Percentiles rank a stretch among this genome's conserved stretches.
These are phyloP conservation scores for Dactylellina cionopaga DNA, from an alignment of 2,329 filamentous ascomycete genomes.

Conservation along the genomic window DNA sequence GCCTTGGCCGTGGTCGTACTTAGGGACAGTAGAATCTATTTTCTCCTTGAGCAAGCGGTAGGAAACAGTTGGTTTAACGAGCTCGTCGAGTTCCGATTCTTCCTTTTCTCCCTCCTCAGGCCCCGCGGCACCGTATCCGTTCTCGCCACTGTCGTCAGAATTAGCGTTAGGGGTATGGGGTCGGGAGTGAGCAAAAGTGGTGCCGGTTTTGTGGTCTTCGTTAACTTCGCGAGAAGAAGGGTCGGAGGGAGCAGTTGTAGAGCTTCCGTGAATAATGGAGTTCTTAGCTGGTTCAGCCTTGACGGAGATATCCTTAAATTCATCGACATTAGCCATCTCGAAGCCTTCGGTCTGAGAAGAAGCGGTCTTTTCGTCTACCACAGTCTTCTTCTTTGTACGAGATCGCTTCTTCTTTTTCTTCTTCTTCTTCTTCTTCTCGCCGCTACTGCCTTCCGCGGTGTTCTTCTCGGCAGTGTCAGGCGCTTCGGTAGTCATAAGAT, in stretches of 20 bases:
- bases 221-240: slow-evolving; percentile 16
- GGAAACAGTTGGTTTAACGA: slow-evolving; percentile 29
- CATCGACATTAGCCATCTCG: slow-evolving; percentile 22
- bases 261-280: slow-evolving; percentile 34
- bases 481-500: slow-evolving; percentile 43
- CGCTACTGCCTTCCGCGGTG: neutral
- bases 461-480: slow-evolving; percentile 20
- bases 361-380: slow-evolving; percentile 9
- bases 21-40: slow-evolving; percentile 58
- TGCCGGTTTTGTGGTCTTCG: slow-evolving; percentile 22
- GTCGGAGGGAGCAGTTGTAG: slow-evolving; percentile 22
- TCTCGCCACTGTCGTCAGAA: slow-evolving; percentile 1
- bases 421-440: slow-evolving; percentile 33
- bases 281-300: slow-evolving; percentile 9
- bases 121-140: slow-evolving; percentile 3
- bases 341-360: slow-evolving; percentile 35
- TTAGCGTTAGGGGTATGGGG: slow-evolving; percentile 7
- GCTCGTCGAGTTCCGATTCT: slow-evolving; percentile 26
- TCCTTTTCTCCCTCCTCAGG: slow-evolving; percentile 22
- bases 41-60: slow-evolving; percentile 32
- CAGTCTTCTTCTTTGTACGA: slow-evolving; percentile 27
- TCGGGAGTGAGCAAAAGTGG: slow-evolving; percentile 6
- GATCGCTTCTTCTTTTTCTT: slow-evolving; percentile 33
- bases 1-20: slow-evolving; percentile 60
- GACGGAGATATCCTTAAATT: slow-evolving; percentile 15